A percentile compares a stretch with the other conserved stretches of the same genome.
Conservation (phyloP, 371 early-diverging fungal genomes). For the Rhizopus sp. region DNA sequence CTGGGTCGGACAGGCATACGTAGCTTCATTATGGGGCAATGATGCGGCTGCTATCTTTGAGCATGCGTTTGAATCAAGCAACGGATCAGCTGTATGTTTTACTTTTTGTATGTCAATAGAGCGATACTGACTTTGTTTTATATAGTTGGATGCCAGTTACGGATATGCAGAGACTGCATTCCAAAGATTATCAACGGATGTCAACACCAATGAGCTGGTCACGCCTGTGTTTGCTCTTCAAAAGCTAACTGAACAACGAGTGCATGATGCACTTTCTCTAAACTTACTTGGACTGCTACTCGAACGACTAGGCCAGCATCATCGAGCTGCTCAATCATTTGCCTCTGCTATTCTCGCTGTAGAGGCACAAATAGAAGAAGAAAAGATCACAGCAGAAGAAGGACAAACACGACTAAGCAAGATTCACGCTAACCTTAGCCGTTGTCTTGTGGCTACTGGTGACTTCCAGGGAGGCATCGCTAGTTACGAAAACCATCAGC, state of each 20-base stretch:
- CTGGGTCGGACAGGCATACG: conserved; percentile 88
- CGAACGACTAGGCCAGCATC: conserved; percentile 72
- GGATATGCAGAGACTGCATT: conserved; percentile 68
- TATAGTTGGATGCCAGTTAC: conserved; percentile 70
- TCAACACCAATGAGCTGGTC: conserved; percentile 27
- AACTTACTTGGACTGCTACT: conserved; percentile 78
- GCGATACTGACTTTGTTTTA: background rate
- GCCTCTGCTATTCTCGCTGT: conserved; percentile 57
- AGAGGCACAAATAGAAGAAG: conserved; percentile 35
- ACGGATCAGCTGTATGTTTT: conserved; percentile 48
- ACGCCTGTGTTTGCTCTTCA: conserved; percentile 70
- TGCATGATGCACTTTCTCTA: conserved; percentile 60
- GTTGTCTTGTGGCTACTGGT: conserved; percentile 59
- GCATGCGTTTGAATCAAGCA: conserved; percentile 75
- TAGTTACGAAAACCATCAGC: conserved; percentile 43
- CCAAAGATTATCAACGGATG: conserved; percentile 24
- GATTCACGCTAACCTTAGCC: conserved; percentile 62
- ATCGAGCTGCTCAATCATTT: conserved; percentile 69
- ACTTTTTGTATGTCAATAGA: background rate
- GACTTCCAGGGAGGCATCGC: conserved; percentile 53
- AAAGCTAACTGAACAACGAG: conserved; percentile 71
- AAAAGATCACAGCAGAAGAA: conserved; percentile 20
- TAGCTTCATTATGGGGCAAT: conserved; percentile 64
- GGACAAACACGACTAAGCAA: conserved; percentile 29
- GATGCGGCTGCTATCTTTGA: conserved; percentile 67